Base-by-base conservation (phyloP, 441 rosid genomes). In the Adansonia rubrostipa region DNA sequence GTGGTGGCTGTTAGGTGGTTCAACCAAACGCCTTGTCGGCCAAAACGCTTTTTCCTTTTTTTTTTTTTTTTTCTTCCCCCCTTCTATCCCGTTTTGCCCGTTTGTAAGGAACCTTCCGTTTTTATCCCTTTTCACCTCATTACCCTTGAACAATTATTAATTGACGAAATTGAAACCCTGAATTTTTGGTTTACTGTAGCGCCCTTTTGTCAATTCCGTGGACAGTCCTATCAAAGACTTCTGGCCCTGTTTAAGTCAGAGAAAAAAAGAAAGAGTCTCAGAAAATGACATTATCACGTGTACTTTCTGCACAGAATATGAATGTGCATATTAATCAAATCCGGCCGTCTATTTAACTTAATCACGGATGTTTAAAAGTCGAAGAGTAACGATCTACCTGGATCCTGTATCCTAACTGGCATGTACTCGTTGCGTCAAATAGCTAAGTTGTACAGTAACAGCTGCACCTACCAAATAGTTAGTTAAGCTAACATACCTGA, bases 1-100 rank as follows among this genome's bases (percentile, higher is more conserved):
- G 95, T 79, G 92, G 96, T 89, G 78, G 98, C 89, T 84, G 97
- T 92, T 91, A 87, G 98, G 98, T 93, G 86, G 99, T 95, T 95
- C 95, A 93, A 93, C 99, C 94, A 94, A 91, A 92, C 91, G 86
- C 88, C 80, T 80, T 77, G 92, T 93, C 92, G 93, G 89, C 97
- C 88, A 85, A 90, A 88, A 89, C 92, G 96, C 95, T 92, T 44
- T 44, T 87, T 36, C 42, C 6, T 17, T 11, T 87, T 82, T 68
- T 67, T 75, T 40, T 58, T 20, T 58, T 20, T 2, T 19, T 58
- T 8, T 33, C 13, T 40, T 20, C 64, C 33, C 42, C 67, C 47
- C 69, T 76, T 77, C 79, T 47, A 68, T 74, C 45, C 82, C 90
- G 91, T 85, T 92, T 82, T 75, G 81, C 65, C 28, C 60, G 57